Evolutionary conservation across 495 filamentous ascomycete genomes (phyloP), one percentile per base, ranked within the genome.

Genomic region (Talaromyces proteolyticus): DNA sequence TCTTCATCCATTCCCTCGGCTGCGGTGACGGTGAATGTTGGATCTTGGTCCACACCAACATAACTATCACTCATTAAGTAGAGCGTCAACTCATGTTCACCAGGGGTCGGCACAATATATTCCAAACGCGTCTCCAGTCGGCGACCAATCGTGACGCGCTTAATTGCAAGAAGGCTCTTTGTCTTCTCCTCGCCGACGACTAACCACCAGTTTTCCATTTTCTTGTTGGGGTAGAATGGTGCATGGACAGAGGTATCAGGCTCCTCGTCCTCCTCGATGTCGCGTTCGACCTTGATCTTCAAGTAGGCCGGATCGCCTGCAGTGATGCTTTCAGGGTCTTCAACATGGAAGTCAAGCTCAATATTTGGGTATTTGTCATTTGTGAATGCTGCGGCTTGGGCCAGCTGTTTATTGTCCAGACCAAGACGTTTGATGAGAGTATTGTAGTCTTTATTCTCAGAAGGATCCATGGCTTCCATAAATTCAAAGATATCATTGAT

Each of bases 31-130:
- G 77, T 84, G 62, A 99, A 96, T 2, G 80, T 80, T 26, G 91
- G 93, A 48, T 93, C 93, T 64, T 97, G 93, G 72, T 99, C 93
- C 39, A 99, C 91, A 6, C 94, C 94, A 16, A 96, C 80, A 67
- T 96, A 99, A 66, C 89, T 95, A 68, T 99, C 93, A 64, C 93
- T 89, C 89, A 99, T 95, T 65, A 97, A 73, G 67, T 88, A 95
- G 49, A 96, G 74, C 59, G 89, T 95, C 61, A 99, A 68, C 48
- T 94, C 83, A 67, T 96, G 87, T 56, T 89, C 77, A 24, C 93
- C 93, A 46, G 87, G 79, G 29, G 82, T 84, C 21, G 89, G 91
- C 50, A 96, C 85, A 6, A 88, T 86, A 70, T 88, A 95, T 68
- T 96, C 91, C 46, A 99, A 71, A 61, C 79, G 84, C 44, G 88